phyloP scores from a whole-genome alignment of 345 rosid species.

The Citrus medica region DNA sequence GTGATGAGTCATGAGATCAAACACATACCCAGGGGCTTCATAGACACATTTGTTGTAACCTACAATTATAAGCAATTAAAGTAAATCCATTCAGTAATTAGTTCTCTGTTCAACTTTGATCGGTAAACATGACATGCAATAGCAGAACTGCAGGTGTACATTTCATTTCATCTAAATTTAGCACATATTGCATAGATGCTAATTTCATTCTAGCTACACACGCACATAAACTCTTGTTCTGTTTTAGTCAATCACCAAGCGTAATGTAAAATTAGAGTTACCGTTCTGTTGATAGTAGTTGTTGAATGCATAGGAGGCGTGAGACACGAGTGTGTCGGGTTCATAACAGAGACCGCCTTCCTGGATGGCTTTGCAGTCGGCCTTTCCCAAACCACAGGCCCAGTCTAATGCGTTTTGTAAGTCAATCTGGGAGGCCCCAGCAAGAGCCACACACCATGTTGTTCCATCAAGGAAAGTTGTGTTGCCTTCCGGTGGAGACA shows the following conservation, averaged over 20 bases:
- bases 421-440: conserved; percentile 67
- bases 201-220: too few relatives aligned
- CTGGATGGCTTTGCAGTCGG: conserved; percentile 67
- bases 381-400: conserved; percentile 91
- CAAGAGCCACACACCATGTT: conserved; percentile 79
- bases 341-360: conserved; percentile 67
- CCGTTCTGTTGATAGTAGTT: conserved; percentile 73
- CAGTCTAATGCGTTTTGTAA: conserved; percentile 88
- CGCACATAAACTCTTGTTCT: too few relatives aligned
- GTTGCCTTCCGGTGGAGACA: conserved; percentile 83
- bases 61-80: conserved; percentile 8
- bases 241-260: too few relatives aligned
- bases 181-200: neutral
- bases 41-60: conserved; percentile 54
- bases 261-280: conserved; percentile 25
- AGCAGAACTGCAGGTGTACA: neutral
- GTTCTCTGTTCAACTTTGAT: neutral
- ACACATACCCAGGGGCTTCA: conserved; percentile 42
- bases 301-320: conserved; percentile 92
- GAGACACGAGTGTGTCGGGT: conserved; percentile 71
- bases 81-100: neutral
- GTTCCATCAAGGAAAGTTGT: conserved; percentile 75
- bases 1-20: neutral
- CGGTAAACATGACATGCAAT: neutral
- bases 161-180: neutral